Evolutionary conservation across 495 filamentous ascomycete species (phyloP), one percentile per base, ranked within the genome.

Genomic region (Aspergillus haitiensis): DNA sequence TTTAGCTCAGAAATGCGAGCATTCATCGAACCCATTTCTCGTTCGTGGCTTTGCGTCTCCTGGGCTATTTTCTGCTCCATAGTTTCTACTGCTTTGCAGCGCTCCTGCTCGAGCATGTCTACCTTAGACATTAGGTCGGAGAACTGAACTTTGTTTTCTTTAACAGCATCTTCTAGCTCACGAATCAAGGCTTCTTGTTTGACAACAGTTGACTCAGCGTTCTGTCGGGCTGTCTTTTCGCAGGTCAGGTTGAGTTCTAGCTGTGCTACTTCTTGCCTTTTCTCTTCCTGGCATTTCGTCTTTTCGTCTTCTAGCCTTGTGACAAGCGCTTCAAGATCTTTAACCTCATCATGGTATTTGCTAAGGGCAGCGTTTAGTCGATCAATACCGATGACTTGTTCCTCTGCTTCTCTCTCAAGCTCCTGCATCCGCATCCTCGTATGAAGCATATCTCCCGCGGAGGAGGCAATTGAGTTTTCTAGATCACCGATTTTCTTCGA

Each of bases 341-440:
- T 74, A 3, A 90, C 77, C 55, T 95, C 91, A 7, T 78, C 70
- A 8, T 81, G 76, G 64, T 92, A 92, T 11, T 78, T 78, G 15
- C 83, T 76, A 0, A 90, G 78, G 0, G 89, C 87, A 31, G 72
- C 65, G 61, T 82, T 83, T 27, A 92, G 76, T 33, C 84, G 79
- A 55, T 84, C 79, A 55, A 89, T 78, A 32, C 81, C 80, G 10
- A 81, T 61, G 13, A 83, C 78, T 27, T 88, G 80, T 39, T 88
- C 86, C 2, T 77, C 69, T 50, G 83, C 76, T 52, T 84, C 75
- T 5, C 65, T 69, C 34, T 84, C 79, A 12, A 86, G 73, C 6
- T 81, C 77, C 47, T 75, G 72, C 65, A 79, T 70, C 11, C 72
- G 67, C 50, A 71, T 77, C 39, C 78, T 75, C 5, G 75, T 75